Conservation (phyloP, 73 alveolate species). For the Stentor coeruleus region DNA sequence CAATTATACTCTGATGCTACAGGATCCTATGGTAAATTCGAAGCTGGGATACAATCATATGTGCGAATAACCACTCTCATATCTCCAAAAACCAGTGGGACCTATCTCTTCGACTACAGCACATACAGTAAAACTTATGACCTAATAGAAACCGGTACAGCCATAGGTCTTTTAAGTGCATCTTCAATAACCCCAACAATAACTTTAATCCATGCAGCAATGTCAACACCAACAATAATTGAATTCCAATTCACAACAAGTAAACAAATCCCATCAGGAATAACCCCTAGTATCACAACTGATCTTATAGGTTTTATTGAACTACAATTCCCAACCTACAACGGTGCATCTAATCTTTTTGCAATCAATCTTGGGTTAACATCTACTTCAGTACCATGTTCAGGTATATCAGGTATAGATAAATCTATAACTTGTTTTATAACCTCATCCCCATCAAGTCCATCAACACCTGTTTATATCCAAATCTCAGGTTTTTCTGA, state of each 20-base stretch:
- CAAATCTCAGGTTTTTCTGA: conserved; percentile 8
- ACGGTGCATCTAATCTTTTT: background rate
- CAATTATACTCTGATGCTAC: background rate
- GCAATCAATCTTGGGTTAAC: conserved; percentile 14
- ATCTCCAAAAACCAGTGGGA: background rate
- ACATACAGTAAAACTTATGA: background rate
- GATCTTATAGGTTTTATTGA: background rate
- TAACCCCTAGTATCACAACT: background rate
- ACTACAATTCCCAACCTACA: conserved; percentile 15
- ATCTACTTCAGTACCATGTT: conserved; percentile 9
- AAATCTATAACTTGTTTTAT: background rate
- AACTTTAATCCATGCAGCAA: conserved; percentile 2
- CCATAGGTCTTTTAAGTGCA: background rate
- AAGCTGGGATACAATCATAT: background rate
- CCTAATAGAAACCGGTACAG: conserved; percentile 1
- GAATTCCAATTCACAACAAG: background rate
- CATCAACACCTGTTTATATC: conserved; percentile 7
- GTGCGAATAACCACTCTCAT: background rate
- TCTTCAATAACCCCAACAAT: background rate
- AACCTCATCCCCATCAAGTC: conserved; percentile 4
- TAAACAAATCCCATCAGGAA: conserved; percentile 6
- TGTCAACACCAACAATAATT: conserved; percentile 12
- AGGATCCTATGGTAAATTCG: conserved; percentile 7
- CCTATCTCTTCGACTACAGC: background rate
- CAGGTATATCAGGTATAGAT: background rate